Conservation (phyloP, 352 stramenopile genomes). For the Phytophthora pinifolia region DNA sequence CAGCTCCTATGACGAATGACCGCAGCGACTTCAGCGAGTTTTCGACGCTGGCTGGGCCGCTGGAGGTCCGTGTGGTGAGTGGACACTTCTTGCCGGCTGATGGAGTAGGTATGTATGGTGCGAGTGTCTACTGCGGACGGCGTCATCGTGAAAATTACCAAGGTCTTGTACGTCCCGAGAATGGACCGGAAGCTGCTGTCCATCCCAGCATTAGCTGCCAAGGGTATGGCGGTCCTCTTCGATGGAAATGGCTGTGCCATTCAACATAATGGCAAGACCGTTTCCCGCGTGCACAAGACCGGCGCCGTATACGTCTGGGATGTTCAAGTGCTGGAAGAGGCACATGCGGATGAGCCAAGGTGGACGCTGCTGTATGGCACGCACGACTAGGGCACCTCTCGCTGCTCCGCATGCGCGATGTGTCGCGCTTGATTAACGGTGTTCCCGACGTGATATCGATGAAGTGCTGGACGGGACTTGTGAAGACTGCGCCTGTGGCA, state of each 20-base stretch:
- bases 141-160: conserved; percentile 6
- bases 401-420: background rate
- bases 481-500: conserved; percentile 21
- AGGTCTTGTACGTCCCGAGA: background rate
- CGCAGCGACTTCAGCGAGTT: conserved; percentile 11
- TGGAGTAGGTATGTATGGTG: conserved; percentile 12
- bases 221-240: conserved; percentile 7
- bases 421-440: background rate
- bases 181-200: conserved; percentile 22
- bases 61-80: conserved; percentile 18
- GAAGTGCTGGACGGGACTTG: conserved; percentile 4
- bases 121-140: conserved; percentile 8
- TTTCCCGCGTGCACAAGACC: background rate
- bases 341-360: background rate
- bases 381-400: conserved; percentile 18
- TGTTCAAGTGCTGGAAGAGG: background rate
- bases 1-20: conserved; percentile 22
- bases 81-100: conserved; percentile 14
- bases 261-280: conserved; percentile 1
- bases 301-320: conserved; percentile 9
- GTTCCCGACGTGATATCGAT: background rate
- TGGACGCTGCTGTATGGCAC: conserved; percentile 11
- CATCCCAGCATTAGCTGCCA: conserved; percentile 12
- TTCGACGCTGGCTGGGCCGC: background rate
- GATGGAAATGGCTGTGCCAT: conserved; percentile 8